Evolutionary conservation across 805 yeast genomes (phyloP), one percentile per base, ranked within the genome.

Genomic region (Jamesozyma spencerorum): DNA sequence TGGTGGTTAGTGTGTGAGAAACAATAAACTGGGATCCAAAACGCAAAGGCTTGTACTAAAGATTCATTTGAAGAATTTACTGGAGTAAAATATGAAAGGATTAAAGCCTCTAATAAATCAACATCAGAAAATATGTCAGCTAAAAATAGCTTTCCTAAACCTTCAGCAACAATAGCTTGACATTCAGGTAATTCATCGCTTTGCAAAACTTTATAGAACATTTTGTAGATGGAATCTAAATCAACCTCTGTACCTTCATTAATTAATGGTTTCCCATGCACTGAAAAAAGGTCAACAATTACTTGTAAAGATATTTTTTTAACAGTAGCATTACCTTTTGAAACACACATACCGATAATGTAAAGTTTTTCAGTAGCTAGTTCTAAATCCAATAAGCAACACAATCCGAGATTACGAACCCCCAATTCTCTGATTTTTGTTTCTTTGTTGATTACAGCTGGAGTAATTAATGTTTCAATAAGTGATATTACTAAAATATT

Each of bases 21-120:
- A 30, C 92, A 79, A 57, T 84, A 86, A 0, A 84, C 94, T 0
- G 97, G 96, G 14, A 88, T 69, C 57, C 95, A 87, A 53, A 85
- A 88, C 8, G 92, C 76, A 44, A 88, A 72, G 0, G 84, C 83
- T 58, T 88, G 97, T 36, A 79, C 69, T 45, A 88, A 65, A 13
- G 78, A 74, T 42, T 75, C 80, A 50, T 85, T 85, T 4, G 67
- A 62, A 4, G 74, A 60, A 40, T 80, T 79, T 3, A 65, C 59
- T 0, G 92, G 87, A 39, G 81, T 78, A 63, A 85, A 88, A 53
- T 86, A 90, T 0, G 83, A 72, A 39, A 84, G 60, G 3, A 87
- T 62, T 40, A 88, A 66, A 0, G 83, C 74, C 54, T 82, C 88
- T 50, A 83, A 73, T 30, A 86, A 62, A 42, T 80, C 85, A 42